These are phyloP conservation scores for Sphagnum tenellum DNA, from an alignment of 225 moss, liverwort and hornwort species.

Conservation along the genomic window DNA sequence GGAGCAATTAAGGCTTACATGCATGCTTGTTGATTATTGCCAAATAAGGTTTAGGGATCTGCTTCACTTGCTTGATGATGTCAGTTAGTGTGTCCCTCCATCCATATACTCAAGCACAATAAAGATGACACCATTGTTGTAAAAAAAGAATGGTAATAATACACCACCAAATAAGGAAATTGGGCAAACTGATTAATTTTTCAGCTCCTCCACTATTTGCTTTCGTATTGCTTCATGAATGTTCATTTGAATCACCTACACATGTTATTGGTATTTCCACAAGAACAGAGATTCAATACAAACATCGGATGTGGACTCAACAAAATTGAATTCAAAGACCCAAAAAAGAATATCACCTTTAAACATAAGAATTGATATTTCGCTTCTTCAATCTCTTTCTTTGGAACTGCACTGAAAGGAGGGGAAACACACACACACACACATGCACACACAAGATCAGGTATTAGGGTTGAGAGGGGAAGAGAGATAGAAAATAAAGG, in stretches of 20 bases:
- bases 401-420: no score
- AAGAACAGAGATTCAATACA: no score
- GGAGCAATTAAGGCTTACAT: no score
- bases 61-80: constrained; percentile 50
- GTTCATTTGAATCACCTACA: constrained; percentile 74
- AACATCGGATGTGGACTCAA: no score
- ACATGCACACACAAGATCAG: no score
- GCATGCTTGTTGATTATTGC: constrained; percentile 57
- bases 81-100: constrained; percentile 68
- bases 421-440: no score
- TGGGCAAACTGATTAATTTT: constrained; percentile 71
- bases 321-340: no score
- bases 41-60: constrained; percentile 64
- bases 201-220: constrained; percentile 77
- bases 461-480: no score
- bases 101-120: constrained; percentile 82
- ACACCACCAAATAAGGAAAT: constrained; percentile 56
- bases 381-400: no score
- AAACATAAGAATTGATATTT: constrained; percentile 51
- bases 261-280: no score
- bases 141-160: constrained; percentile 67
- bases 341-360: constrained; percentile 45
- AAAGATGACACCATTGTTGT: constrained; percentile 73
- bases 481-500: not conserved
- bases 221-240: constrained; percentile 61